Evolutionary conservation across 2,329 filamentous ascomycete genomes (phyloP).

Genomic region (Alternaria gansuensis): DNA sequence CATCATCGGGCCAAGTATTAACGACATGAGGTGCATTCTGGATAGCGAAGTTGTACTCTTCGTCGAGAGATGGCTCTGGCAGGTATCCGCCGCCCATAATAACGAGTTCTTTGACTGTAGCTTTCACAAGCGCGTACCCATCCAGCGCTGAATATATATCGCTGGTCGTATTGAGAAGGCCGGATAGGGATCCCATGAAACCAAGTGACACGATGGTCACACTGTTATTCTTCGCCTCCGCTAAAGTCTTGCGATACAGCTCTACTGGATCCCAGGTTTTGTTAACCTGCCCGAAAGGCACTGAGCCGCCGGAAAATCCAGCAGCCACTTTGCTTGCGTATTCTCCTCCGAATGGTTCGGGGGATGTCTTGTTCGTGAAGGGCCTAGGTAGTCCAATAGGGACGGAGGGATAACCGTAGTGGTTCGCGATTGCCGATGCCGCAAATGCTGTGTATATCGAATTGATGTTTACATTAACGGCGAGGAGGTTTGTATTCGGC

Average conservation of each 20-base stretch:
- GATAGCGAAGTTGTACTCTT: conserved; percentile 62
- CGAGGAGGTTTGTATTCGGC: conserved; percentile 18
- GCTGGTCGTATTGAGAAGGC: conserved; percentile 56
- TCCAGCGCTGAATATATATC: conserved; percentile 54
- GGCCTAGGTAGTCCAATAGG: conserved; percentile 56
- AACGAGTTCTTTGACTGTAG: conserved; percentile 61
- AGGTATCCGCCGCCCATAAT: conserved; percentile 64
- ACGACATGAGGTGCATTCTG: conserved; percentile 57
- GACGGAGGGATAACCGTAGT: conserved; percentile 52
- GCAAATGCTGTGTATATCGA: conserved; percentile 54
- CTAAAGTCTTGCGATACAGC: conserved; percentile 58
- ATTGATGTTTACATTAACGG: conserved; percentile 13
- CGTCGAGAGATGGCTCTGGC: conserved; percentile 42
- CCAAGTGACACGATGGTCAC: conserved; percentile 60
- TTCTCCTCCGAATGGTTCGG: conserved; percentile 56
- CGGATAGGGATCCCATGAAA: conserved; percentile 60
- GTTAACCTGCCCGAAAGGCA: conserved; percentile 50
- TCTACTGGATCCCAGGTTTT: conserved; percentile 52
- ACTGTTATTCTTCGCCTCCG: conserved; percentile 53
- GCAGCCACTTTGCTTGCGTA: conserved; percentile 60
- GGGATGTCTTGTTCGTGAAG: conserved; percentile 56
- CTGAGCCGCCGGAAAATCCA: conserved; percentile 51
- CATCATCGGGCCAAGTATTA: conserved; percentile 55
- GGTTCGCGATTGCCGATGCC: conserved; percentile 50
- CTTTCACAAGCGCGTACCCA: conserved; percentile 55